These are phyloP conservation scores for Sclerospora graminicola DNA, from an alignment of 352 stramenopile species.

Conservation along the genomic window DNA sequence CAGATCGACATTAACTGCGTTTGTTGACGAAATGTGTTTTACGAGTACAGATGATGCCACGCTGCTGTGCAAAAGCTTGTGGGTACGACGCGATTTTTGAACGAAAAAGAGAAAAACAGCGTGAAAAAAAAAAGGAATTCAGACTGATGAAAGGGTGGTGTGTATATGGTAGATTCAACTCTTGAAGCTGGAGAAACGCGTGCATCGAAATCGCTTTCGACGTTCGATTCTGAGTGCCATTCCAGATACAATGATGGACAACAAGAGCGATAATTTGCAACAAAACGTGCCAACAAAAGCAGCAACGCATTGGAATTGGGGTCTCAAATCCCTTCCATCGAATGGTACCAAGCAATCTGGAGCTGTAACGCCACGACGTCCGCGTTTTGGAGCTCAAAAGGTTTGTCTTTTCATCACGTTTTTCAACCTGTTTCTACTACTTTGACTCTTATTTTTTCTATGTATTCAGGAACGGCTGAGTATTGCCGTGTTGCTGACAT, in stretches of 20 bases:
- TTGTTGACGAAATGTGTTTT: conserved; percentile 9
- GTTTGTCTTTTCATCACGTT: conserved; percentile 5
- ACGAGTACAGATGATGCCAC: conserved; percentile 16
- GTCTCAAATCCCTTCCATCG: not conserved
- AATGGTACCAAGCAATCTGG: not conserved
- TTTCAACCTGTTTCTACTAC: not conserved
- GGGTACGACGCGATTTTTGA: conserved; percentile 24
- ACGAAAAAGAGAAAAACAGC: no score
- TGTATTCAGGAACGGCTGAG: conserved; percentile 12
- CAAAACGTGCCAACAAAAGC: not conserved
- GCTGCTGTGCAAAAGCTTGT: conserved; percentile 34
- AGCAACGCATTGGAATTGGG: conserved; percentile 20
- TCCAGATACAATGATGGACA: conserved; percentile 3
- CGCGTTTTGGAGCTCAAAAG: conserved; percentile 5
- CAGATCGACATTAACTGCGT: conserved; percentile 10
- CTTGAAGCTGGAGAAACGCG: conserved; percentile 47
- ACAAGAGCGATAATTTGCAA: conserved; percentile 1
- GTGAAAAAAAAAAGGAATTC: no score
- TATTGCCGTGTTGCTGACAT: conserved; percentile 19
- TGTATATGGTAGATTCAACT: conserved; percentile 30
- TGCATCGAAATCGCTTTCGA: conserved; percentile 42
- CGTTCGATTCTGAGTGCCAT: conserved; percentile 15
- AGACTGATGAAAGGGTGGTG: no score
- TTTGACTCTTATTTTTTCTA: not conserved
- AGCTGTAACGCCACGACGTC: not conserved